Evolutionary conservation across 2,329 filamentous ascomycete genomes (phyloP), one percentile per base, ranked within the genome.

Genomic region (Hortaea werneckii): DNA sequence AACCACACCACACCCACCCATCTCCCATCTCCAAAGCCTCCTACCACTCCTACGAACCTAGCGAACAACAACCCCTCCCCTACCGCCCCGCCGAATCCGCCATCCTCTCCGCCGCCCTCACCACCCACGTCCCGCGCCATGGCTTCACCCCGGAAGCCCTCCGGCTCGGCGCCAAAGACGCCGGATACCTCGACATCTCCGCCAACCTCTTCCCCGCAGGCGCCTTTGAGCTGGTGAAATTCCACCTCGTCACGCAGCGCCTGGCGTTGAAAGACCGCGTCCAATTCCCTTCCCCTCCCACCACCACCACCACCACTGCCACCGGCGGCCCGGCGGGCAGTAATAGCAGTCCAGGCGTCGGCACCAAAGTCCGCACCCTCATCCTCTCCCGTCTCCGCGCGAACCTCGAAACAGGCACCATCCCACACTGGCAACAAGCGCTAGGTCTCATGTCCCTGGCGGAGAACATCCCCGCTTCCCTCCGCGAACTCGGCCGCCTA

Each of bases 401-500:
- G 41, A 96, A 96, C 64, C 69, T 67, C 48, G 73, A 80, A 6
- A 54, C 55, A 2, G 56, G 56, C 6, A 70, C 95, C 29, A 78
- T 90, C 43, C 75, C 78, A 49, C 78, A 82, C 42, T 95, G 87
- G 87, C 86, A 94, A 68, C 87, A 94, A 77, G 92, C 90, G 39
- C 75, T 96, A 2, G 88, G 87, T 4, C 73, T 94, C 50, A 95
- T 95, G 85, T 87, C 88, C 4, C 82, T 94, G 47, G 85, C 87
- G 0, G 78, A 76, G 49, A 84, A 90, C 64, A 76, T 94, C 30
- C 79, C 87, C 0, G 69, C 79, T 6, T 89, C 88, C 0, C 63
- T 95, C 3, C 75, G 75, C 39, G 92, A 96, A 68, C 77, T 98
- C 4, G 81, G 84, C 37, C 73, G 77, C 42, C 78, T 98, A 4